Conservation (phyloP, 2,329 filamentous ascomycete species). For the Beauveria bassiana region DNA sequence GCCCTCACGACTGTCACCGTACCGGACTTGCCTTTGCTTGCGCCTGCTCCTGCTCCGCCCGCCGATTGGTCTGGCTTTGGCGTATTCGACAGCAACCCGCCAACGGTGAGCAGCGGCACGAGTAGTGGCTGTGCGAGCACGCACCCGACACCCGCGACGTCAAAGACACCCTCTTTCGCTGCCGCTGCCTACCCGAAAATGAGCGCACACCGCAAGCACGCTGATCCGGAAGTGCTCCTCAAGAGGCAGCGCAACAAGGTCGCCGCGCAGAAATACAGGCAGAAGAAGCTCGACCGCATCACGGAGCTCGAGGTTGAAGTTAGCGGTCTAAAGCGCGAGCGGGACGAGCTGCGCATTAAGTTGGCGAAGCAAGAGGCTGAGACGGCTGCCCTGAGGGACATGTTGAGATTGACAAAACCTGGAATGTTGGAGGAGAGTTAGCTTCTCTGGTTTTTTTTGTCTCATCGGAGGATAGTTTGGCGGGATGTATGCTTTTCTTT, state of each 20-base stretch:
- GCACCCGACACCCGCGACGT: neutral
- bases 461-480: constrained; percentile 3
- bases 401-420: constrained; percentile 8
- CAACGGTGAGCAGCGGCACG: neutral
- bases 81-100: constrained; percentile 8
- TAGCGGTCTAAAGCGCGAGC: constrained; percentile 42
- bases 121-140: neutral
- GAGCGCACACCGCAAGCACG: neutral
- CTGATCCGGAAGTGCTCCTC: constrained; percentile 17
- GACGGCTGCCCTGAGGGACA: constrained; percentile 44
- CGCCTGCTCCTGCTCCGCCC: neutral
- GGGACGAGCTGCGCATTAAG: constrained; percentile 47
- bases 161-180: neutral
- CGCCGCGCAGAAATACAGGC: constrained; percentile 54
- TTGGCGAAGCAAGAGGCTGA: constrained; percentile 53
- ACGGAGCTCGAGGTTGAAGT: constrained; percentile 46
- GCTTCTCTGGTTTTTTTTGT: neutral
- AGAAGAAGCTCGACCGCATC: constrained; percentile 55
- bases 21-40: neutral
- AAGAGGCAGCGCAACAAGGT: constrained; percentile 57
- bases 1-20: neutral
- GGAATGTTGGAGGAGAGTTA: constrained; percentile 3
- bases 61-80: constrained; percentile 5
- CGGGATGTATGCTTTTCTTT: neutral
- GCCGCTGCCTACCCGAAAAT: neutral